Conservation (phyloP, 2,329 filamentous ascomycete genomes). For the Pseudogymnoascus pannorum region DNA sequence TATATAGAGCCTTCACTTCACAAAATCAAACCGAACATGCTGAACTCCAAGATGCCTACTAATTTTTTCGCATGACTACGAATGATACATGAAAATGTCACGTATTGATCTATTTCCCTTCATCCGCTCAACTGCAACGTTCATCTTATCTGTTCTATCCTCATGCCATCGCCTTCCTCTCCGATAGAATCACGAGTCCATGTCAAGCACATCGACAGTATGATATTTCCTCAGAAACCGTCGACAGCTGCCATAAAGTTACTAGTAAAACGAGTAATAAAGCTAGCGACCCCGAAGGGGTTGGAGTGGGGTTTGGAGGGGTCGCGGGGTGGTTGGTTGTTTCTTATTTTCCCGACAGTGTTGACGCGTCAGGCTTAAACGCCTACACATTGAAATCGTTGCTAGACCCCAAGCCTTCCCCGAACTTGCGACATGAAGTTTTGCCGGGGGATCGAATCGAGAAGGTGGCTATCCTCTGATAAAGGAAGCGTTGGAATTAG, state of each 20-base stretch:
- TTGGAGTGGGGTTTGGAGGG: not conserved
- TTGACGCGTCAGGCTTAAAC: not conserved
- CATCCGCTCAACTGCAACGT: conserved; percentile 6
- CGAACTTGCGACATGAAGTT: not conserved
- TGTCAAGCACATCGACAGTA: conserved; percentile 2
- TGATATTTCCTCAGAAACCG: not conserved
- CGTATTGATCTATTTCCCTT: not conserved
- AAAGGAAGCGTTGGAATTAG: not conserved
- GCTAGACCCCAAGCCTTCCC: not conserved
- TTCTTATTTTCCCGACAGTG: not conserved
- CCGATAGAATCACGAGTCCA: not conserved
- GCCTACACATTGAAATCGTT: not conserved
- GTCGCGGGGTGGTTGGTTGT: not conserved
- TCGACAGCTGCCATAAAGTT: not conserved
- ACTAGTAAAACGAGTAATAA: not conserved
- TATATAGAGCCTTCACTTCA: not conserved
- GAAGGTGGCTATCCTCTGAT: conserved; percentile 4
- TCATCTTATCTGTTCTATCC: not conserved
- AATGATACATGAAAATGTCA: conserved; percentile 1
- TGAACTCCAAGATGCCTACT: not conserved
- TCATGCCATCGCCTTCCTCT: not conserved
- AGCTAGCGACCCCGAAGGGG: not conserved
- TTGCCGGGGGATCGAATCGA: not conserved
- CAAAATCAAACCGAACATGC: not conserved
- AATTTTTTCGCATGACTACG: not conserved